phyloP scores from a whole-genome alignment of 805 yeast species.

The Sungouiozyma ichnusensis region DNA sequence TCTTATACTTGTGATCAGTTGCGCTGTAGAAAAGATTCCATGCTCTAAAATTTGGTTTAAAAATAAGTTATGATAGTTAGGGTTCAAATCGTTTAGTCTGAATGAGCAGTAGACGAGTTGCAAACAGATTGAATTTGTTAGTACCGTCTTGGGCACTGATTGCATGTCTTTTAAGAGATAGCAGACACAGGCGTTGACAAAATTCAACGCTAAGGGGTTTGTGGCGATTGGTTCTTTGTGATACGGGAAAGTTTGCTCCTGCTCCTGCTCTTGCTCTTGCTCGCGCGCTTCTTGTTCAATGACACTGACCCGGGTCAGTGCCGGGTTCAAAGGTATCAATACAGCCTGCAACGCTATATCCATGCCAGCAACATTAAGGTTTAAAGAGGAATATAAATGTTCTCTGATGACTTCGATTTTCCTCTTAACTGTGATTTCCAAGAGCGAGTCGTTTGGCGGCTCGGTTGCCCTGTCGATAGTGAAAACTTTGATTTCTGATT shows the following conservation, averaged over 20 bases:
- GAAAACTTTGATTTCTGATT: constrained; percentile 49
- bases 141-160: constrained; percentile 3
- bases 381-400: constrained; percentile 29
- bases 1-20: constrained; percentile 18
- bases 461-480: constrained; percentile 11
- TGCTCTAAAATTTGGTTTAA: constrained; percentile 21
- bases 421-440: constrained; percentile 43
- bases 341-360: constrained; percentile 5
- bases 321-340: constrained; percentile 8
- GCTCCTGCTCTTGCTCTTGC: background rate
- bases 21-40: constrained; percentile 14
- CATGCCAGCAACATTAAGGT: constrained; percentile 16
- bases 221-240: constrained; percentile 5
- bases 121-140: constrained; percentile 57
- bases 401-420: constrained; percentile 80
- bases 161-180: constrained; percentile 21
- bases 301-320: background rate
- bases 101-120: constrained; percentile 87
- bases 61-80: constrained; percentile 25
- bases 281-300: background rate
- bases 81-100: constrained; percentile 44
- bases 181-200: constrained; percentile 26
- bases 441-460: constrained; percentile 11
- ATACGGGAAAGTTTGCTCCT: constrained; percentile 6
- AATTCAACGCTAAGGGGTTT: constrained; percentile 26